Evolutionary conservation across 75 land plant species (phyloP).

Genomic region (Azolla pinnata): DNA sequence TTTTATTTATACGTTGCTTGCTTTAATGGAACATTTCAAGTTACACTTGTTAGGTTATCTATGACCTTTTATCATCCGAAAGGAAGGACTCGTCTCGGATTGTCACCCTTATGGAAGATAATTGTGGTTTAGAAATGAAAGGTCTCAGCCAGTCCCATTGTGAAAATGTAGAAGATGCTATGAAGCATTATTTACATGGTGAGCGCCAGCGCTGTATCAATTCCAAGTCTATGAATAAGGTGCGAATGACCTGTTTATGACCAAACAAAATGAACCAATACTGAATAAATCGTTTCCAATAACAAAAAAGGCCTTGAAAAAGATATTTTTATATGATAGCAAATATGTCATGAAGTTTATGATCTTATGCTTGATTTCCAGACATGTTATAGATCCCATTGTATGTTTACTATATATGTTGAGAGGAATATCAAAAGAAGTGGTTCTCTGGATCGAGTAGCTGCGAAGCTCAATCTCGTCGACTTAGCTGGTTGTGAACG

Average conservation of each 20-base stretch:
- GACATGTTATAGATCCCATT: conserved; percentile 39
- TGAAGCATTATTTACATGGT: conserved; percentile 24
- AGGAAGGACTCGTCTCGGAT: conserved; percentile 10
- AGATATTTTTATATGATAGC: no score
- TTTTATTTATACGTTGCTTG: background rate
- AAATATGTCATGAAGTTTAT: no score
- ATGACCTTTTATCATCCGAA: conserved; percentile 25
- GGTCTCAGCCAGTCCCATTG: conserved; percentile 21
- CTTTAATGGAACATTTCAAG: background rate
- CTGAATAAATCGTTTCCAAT: no score
- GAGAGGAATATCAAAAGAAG: conserved; percentile 18
- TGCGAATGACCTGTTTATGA: no score
- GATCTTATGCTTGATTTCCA: conserved; percentile 20
- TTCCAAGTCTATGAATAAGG: no score
- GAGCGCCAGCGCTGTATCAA: conserved; percentile 17
- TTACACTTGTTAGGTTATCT: conserved; percentile 19
- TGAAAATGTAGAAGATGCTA: conserved; percentile 21
- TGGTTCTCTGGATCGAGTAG: conserved; percentile 18
- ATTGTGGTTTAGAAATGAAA: conserved; percentile 17
- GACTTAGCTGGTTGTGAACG: conserved; percentile 33
- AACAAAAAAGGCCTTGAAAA: no score
- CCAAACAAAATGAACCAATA: no score
- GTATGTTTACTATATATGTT: conserved; percentile 29
- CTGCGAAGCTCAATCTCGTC: conserved; percentile 31
- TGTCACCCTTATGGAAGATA: conserved; percentile 21